Conservation (phyloP, 805 yeast genomes). For the Maudiozyma bulderi region DNA sequence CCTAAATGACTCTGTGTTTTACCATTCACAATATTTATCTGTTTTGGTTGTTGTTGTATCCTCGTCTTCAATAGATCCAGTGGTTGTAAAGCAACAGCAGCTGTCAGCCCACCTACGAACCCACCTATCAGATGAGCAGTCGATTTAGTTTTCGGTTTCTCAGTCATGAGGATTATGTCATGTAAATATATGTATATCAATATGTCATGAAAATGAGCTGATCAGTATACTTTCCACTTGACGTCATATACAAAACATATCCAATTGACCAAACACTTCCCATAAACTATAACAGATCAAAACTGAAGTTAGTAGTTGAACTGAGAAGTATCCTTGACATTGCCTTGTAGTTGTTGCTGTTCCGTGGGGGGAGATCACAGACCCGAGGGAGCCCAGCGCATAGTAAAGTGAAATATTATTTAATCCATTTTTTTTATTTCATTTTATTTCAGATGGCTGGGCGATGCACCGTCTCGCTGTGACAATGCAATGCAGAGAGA, state of each 20-base stretch:
- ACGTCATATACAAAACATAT: too few species aligned
- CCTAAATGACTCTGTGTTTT: neutral
- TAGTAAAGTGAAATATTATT: too few species aligned
- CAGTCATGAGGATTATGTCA: neutral
- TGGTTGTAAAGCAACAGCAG: constrained; percentile 78
- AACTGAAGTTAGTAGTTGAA: too few species aligned
- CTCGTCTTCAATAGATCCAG: constrained; percentile 82
- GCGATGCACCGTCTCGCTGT: neutral
- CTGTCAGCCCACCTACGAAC: constrained; percentile 71
- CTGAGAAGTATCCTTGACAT: too few species aligned
- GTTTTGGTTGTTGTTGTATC: constrained; percentile 47
- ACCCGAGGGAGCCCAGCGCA: too few species aligned
- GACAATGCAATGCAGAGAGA: neutral
- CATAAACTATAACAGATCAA: too few species aligned
- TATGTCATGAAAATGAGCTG: neutral
- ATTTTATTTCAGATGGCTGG: neutral
- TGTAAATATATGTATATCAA: neutral
- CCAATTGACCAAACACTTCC: too few species aligned
- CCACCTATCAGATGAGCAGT: constrained; percentile 64
- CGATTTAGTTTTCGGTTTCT: constrained; percentile 8
- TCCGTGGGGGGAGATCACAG: too few species aligned
- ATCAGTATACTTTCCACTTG: too few species aligned
- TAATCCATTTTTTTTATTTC: too few species aligned
- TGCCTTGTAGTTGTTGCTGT: too few species aligned
- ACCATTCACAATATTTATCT: neutral